Base-by-base conservation (phyloP, 768 basidiomycete species). In the Mycena vitilis region DNA sequence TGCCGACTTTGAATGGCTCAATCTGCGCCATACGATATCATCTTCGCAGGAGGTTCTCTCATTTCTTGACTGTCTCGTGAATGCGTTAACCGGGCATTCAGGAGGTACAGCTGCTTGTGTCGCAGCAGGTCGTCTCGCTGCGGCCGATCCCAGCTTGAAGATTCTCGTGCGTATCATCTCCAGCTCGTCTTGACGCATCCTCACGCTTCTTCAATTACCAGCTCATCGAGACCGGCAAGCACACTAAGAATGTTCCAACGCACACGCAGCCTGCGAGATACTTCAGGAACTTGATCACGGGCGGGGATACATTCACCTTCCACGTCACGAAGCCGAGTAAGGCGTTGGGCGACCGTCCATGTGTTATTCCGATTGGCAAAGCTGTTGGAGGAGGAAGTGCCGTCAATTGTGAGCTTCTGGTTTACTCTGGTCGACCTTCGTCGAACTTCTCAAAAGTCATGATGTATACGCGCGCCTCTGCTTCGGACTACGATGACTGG, bases 401-500 rank as follows among this genome's bases (percentile, higher is more conserved):
- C 60, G 83, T 91, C 20, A 91, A 91, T 70, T 88, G 89, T 89
- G 54, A 58, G 83, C 73, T 5, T 62, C 10, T n/a, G n/a, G 30
- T 22, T 23, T 34, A 16, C 20, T 37, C 30, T 44, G 40, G 11
- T 60, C 15, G 23, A 22, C 5, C 10, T 37, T 25, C 20, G 30
- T 2, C 5, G 34, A 5, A 51, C 15, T 30, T 37, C 23, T 47
- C 23, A 38, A 25, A n/a, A 86, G 84, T 84, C 66, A 81, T 82
- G 74, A 81, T 87, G 81, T 91, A 90, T 68, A 86, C 83, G 0
- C 84, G 90, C 30, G 85, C 88, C 16, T 76, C 86, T 10, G 85
- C 87, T 2, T 90, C 89, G 0, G 91, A 92, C 73, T 90, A 87
- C 55, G 88, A 92, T 69, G 87, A 87, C 57, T 91, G 90, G 90